phyloP scores from a whole-genome alignment of 2,329 filamentous ascomycete genomes.

The Fusarium praegraminearum region DNA sequence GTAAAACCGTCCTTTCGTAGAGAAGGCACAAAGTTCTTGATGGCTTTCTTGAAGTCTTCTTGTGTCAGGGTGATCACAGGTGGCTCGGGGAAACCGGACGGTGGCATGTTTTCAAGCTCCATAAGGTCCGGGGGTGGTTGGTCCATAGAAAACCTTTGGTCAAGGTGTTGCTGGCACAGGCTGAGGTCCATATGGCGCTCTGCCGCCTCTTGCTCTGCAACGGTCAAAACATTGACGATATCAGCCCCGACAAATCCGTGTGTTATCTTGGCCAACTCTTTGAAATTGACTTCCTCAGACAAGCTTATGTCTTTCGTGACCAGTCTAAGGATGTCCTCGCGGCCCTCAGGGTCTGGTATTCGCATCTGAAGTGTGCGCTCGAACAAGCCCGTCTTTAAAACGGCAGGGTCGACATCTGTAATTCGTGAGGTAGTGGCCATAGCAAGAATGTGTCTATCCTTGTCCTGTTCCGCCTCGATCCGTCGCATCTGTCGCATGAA shows the following conservation, averaged over 20 bases:
- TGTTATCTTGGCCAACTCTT: slow-evolving; percentile 81
- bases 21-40: slow-evolving; percentile 73
- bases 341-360: slow-evolving; percentile 82
- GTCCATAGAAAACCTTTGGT: slow-evolving; percentile 1
- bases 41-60: slow-evolving; percentile 76
- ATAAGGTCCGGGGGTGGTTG: slow-evolving; percentile 25
- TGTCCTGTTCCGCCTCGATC: slow-evolving; percentile 76
- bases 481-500: slow-evolving; percentile 89
- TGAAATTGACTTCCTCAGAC: slow-evolving; percentile 78
- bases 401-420: slow-evolving; percentile 83
- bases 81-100: not conserved
- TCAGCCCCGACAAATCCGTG: slow-evolving; percentile 95
- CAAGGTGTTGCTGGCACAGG: not conserved
- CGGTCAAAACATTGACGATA: slow-evolving; percentile 72
- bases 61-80: slow-evolving; percentile 35
- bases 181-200: slow-evolving; percentile 44
- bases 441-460: slow-evolving; percentile 82
- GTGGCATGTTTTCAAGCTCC: slow-evolving; percentile 27
- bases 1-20: slow-evolving; percentile 92
- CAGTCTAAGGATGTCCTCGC: slow-evolving; percentile 81
- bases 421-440: slow-evolving; percentile 91
- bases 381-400: slow-evolving; percentile 81
- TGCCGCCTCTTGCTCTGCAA: slow-evolving; percentile 57
- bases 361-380: slow-evolving; percentile 88
- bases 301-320: slow-evolving; percentile 75